Conservation (phyloP, 106 monocot genomes). For the Agapanthus africanus region DNA sequence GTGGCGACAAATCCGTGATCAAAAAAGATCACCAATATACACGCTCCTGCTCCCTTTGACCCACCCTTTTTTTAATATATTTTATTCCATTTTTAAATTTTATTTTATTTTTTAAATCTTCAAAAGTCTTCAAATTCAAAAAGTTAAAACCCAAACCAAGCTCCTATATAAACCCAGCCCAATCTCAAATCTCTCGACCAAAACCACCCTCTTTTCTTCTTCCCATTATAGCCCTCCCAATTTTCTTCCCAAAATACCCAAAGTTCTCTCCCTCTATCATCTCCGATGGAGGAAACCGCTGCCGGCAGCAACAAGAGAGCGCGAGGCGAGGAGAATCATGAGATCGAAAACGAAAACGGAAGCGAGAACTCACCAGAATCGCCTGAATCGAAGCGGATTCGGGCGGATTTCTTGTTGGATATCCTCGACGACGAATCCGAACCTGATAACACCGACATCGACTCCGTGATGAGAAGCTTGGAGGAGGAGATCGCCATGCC, state of each 20-base stretch:
- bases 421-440: slow-evolving; percentile 22
- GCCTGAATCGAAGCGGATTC: slow-evolving; percentile 15
- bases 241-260: slow-evolving; percentile 1
- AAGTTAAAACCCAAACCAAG: not conserved
- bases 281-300: slow-evolving; percentile 1
- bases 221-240: not conserved
- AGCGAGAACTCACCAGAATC: not conserved
- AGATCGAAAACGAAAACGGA: not conserved
- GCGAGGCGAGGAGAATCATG: not conserved
- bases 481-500: slow-evolving; percentile 38
- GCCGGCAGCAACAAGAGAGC: not conserved
- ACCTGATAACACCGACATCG: slow-evolving; percentile 17
- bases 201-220: slow-evolving; percentile 7
- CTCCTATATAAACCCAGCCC: slow-evolving; percentile 17
- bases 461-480: slow-evolving; percentile 35
- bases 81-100: not conserved
- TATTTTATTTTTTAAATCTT: not conserved
- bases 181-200: not conserved
- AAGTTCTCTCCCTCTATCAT: not conserved
- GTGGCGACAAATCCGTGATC: slow-evolving; percentile 1
- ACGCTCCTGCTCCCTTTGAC: slow-evolving; percentile 16
- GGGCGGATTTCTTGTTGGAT: slow-evolving; percentile 1
- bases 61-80: slow-evolving; percentile 1
- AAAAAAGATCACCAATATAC: slow-evolving; percentile 17
- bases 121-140: not conserved